Percentiles rank a stretch among this genome's conserved stretches.
Conservation (phyloP, 1,139 yeast species). For the Wickerhamomyces sp. region DNA sequence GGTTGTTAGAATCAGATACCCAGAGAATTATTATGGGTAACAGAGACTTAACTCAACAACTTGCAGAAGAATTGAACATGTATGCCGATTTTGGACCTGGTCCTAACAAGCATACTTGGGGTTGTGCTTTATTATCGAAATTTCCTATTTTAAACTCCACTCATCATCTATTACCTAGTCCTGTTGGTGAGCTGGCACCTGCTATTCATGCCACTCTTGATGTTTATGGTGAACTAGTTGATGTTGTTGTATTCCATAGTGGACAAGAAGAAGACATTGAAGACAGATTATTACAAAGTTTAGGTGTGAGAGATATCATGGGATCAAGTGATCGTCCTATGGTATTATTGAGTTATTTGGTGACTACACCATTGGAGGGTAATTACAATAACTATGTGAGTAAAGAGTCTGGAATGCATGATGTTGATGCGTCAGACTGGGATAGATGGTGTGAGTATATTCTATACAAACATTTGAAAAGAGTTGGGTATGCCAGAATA, state of each 20-base stretch:
- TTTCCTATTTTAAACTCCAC: slow-evolving; percentile 89
- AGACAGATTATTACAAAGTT: slow-evolving; percentile 84
- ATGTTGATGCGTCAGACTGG: slow-evolving; percentile 90
- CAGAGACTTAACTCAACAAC: slow-evolving; percentile 84
- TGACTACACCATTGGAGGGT: slow-evolving; percentile 80
- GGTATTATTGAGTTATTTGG: slow-evolving; percentile 82
- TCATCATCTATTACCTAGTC: slow-evolving; percentile 90
- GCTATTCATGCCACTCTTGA: slow-evolving; percentile 95
- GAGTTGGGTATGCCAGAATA: slow-evolving; percentile 91
- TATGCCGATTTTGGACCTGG: slow-evolving; percentile 97
- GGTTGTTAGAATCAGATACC: slow-evolving; percentile 87
- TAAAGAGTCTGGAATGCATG: slow-evolving; percentile 79
- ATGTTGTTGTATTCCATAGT: slow-evolving; percentile 93
- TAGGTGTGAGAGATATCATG: slow-evolving; percentile 75
- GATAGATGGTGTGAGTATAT: slow-evolving; percentile 99
- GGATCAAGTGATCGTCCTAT: slow-evolving; percentile 73
- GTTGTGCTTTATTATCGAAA: slow-evolving; percentile 85
- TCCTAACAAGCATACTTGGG: slow-evolving; percentile 98
- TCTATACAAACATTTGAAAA: slow-evolving; percentile 76
- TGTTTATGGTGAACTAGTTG: slow-evolving; percentile 81
- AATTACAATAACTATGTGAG: slow-evolving; percentile 91
- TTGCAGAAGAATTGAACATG: slow-evolving; percentile 92
- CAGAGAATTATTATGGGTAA: slow-evolving; percentile 93
- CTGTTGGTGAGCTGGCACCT: slow-evolving; percentile 97
- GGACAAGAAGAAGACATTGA: slow-evolving; percentile 98